Evolutionary conservation across 2,329 filamentous ascomycete genomes (phyloP), one percentile per base, ranked within the genome.

Genomic region (Phoma sp.): DNA sequence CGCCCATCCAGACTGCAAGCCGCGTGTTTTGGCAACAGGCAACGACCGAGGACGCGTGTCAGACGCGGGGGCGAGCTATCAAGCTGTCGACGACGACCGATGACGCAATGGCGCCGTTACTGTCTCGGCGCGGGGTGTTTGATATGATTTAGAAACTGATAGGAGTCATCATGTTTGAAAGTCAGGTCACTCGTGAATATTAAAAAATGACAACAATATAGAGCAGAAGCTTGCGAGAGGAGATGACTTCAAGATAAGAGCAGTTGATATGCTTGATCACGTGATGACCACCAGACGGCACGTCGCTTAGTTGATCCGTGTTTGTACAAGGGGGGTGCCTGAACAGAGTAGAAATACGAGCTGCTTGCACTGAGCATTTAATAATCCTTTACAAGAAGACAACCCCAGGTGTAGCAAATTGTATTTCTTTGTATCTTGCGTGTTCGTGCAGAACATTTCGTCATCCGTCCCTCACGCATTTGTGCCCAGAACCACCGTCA

Each of bases 81-180:
- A n/a, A 45, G 41, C 29, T 37, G 46, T 55, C 43, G 35, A 41
- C 41, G 46, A 51, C 32, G 29, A 36, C 37, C 29, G 41, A 55
- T 55, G 52, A 55, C 52, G 52, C 52, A 55, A 55, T 55, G 36
- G 45, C 52, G 43, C 36, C 31, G 24, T 27, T 31, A 9, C 32
- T 37, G 41, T 25, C 52, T 51, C 47, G 46, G 52, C 52, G 43
- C 52, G 43, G 40, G 39, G 39, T 33, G 6, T 24, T 27, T 36
- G 35, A 21, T 31, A 37, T 36, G 36, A 45, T 12, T 10, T 8
- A n/a, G 24, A 45, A 17, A 40, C 22, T 36, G 13, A 10, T 15
- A 31, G 12, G 29, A 6, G 6, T 10, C 29, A 31, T 15, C 15
- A 4, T 31, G 12, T 31, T 31, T 31, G 29, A 10, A 31, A 8